These are phyloP conservation scores for Clavispora fructus DNA, from an alignment of 805 yeast species.

Conservation along the genomic window DNA sequence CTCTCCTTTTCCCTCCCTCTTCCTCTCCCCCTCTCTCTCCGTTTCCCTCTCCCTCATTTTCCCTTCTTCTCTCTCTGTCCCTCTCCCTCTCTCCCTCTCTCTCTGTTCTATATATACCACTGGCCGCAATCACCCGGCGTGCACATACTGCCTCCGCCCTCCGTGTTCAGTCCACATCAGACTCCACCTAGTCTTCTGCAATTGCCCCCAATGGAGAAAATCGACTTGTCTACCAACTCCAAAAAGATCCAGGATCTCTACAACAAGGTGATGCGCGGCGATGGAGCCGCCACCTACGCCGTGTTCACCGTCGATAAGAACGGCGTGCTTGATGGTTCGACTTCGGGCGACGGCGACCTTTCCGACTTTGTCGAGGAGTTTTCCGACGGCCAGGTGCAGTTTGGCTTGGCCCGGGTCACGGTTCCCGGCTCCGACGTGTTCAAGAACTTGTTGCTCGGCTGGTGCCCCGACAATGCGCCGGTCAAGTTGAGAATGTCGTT, in stretches of 20 bases:
- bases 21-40: constrained; percentile 36
- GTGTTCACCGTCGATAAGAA: constrained; percentile 70
- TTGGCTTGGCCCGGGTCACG: constrained; percentile 80
- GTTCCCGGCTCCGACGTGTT: constrained; percentile 90
- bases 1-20: not conserved
- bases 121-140: not conserved
- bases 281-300: constrained; percentile 64
- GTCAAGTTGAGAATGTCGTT: constrained; percentile 67
- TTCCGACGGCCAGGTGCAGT: constrained; percentile 83
- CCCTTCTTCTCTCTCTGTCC: not conserved
- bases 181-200: not conserved
- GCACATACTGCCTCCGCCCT: not conserved
- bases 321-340: constrained; percentile 42
- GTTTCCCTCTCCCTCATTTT: not conserved
- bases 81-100: constrained; percentile 29
- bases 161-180: not conserved
- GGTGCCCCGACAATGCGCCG: constrained; percentile 98
- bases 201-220: constrained; percentile 43
- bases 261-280: constrained; percentile 75
- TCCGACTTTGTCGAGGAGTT: constrained; percentile 76
- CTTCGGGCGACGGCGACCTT: constrained; percentile 60
- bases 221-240: constrained; percentile 64
- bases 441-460: constrained; percentile 81
- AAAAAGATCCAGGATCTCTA: constrained; percentile 70
- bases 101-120: constrained; percentile 12